Evolutionary conservation across 78 protist genomes (phyloP).

Genomic region (Chrysochromulina parva): DNA sequence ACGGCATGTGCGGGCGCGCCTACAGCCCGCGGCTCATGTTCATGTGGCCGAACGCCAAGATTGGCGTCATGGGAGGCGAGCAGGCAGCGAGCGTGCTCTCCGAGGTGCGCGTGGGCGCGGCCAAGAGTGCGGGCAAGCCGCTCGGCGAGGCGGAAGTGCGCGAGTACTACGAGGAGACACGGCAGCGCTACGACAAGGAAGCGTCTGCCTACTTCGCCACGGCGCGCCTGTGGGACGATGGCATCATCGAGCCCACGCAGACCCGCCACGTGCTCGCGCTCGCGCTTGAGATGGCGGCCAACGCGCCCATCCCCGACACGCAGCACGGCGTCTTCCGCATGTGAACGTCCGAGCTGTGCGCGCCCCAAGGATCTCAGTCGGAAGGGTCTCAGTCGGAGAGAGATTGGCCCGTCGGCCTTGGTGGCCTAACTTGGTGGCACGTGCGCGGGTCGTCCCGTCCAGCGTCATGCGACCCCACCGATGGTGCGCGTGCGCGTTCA

Average conservation of each 20-base stretch:
- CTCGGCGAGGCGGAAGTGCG: background rate
- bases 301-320: slow-evolving; percentile 66
- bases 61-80: slow-evolving; percentile 97
- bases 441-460: too few species aligned
- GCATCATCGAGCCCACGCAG: slow-evolving; percentile 86
- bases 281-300: slow-evolving; percentile 68
- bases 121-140: slow-evolving; percentile 50
- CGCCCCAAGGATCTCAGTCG: too few species aligned
- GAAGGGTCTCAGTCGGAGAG: too few species aligned
- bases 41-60: slow-evolving; percentile 96
- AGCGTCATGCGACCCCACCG: too few species aligned
- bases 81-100: slow-evolving; percentile 85
- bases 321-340: slow-evolving; percentile 86
- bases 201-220: slow-evolving; percentile 83
- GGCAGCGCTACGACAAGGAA: slow-evolving; percentile 72
- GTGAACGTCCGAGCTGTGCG: too few species aligned
- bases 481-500: too few species aligned
- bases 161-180: background rate
- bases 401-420: too few species aligned
- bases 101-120: slow-evolving; percentile 54
- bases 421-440: too few species aligned
- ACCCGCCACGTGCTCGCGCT: slow-evolving; percentile 74
- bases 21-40: slow-evolving; percentile 85
- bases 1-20: slow-evolving; percentile 97
- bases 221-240: slow-evolving; percentile 95